Base-by-base conservation (phyloP, 306 rosid species). In the Hippophae gyantsensis region DNA sequence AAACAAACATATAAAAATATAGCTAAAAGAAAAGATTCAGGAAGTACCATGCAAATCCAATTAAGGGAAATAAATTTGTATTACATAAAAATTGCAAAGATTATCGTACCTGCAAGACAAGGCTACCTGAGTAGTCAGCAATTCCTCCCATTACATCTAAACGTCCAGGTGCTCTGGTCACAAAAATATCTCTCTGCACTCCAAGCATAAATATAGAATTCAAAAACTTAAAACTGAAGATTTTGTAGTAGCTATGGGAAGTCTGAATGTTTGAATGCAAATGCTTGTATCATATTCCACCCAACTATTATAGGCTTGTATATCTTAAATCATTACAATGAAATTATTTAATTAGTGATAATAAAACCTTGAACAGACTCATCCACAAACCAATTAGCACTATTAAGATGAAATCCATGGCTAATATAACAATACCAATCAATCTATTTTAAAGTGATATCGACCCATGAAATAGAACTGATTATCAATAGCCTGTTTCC, bases 121-220 rank as follows among this genome's bases (percentile, higher is more conserved):
- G 95, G 72, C 96, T 85, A 69, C 99, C 99, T 55, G 99, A 93
- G 70, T 93, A 93, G 76, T 93, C 99, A 59, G 97, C 99, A 73
- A 93, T 93, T 45, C 99, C 99, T 55, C 99, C 99, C 99, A 93
- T 93, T 42, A 88, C 97, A 66, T 93, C 99, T 67, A 93, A 72
- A 65, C 99, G 82, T 68, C 99, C 97, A 48, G 99, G 99, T 69
- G 99, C 99, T 74, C 99, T 86, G 4, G 99, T 69, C 71, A 93
- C 90, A 77, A 81, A 81, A 69, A 93, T 77, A 40, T 88, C 99
- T 66, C 84, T 95, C 99, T 93, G 79, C 27, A 58, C 10, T 12
- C 32, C 54, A 57, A 38, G 23, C 23, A 18, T 13, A 46, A 42
- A 10, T 13, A 11, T n/a, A 32, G 13, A 18, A 32, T 52, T 32